phyloP scores from a whole-genome alignment of 352 stramenopile species.

The Pythium insidiosum region DNA sequence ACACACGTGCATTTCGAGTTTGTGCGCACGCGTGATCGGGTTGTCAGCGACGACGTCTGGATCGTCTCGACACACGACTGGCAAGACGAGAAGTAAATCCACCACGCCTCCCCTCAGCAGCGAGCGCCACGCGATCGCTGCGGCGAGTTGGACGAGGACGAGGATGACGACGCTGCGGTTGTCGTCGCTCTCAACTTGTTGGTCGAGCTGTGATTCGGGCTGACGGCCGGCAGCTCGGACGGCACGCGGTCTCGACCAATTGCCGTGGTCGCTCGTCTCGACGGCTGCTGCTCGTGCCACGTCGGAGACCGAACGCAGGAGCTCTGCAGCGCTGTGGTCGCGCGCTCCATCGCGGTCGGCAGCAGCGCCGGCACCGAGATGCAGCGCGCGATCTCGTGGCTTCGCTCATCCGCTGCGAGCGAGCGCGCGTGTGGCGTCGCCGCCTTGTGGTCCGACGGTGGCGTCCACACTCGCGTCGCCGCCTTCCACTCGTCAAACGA shows the following conservation, averaged over 20 bases:
- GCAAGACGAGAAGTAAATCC: slow-evolving; percentile 3
- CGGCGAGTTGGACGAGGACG: too few relatives aligned
- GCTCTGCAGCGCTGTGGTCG: slow-evolving; percentile 7
- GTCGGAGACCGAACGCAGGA: slow-evolving; percentile 3
- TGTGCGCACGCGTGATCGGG: slow-evolving; percentile 17
- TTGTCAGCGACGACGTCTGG: slow-evolving; percentile 23
- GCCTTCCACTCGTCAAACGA: slow-evolving; percentile 62
- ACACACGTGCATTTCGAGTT: slow-evolving; percentile 33
- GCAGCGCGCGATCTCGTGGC: slow-evolving; percentile 36
- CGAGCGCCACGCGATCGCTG: too few relatives aligned
- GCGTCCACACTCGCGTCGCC: slow-evolving; percentile 39
- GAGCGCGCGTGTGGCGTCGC: too few relatives aligned
- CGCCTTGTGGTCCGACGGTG: slow-evolving; percentile 1
- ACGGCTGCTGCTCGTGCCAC: slow-evolving; percentile 12
- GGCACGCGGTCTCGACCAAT: not conserved
- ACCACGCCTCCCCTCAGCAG: too few relatives aligned
- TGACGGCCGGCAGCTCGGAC: too few relatives aligned
- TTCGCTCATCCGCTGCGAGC: too few relatives aligned
- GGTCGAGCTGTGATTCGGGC: too few relatives aligned
- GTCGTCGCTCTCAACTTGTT: too few relatives aligned
- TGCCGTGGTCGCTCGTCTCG: not conserved
- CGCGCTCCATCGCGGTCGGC: slow-evolving; percentile 49
- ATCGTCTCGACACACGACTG: slow-evolving; percentile 30
- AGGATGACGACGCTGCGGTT: too few relatives aligned
- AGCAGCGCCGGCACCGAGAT: slow-evolving; percentile 48